A percentile compares a stretch with the other conserved stretches of the same genome.
Conservation (phyloP, 2,329 filamentous ascomycete genomes). For the Ascochyta lentis region DNA sequence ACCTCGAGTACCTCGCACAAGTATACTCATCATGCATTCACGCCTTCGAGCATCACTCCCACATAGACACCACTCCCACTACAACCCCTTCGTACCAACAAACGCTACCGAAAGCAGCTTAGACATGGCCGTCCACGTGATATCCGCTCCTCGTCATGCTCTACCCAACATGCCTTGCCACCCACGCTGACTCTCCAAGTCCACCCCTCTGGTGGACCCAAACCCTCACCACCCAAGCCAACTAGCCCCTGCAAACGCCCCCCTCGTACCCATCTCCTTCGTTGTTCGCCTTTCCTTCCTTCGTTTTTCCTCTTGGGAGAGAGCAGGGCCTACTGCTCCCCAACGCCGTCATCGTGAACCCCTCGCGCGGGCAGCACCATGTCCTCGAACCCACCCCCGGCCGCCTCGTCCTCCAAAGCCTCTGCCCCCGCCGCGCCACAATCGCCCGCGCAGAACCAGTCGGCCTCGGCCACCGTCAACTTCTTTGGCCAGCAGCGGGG, state of each 20-base stretch:
- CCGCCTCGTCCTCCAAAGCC: constrained; percentile 52
- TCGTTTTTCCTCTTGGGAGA: background rate
- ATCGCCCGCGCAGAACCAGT: constrained; percentile 54
- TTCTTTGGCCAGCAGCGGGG: constrained; percentile 53
- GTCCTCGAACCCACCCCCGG: constrained; percentile 54
- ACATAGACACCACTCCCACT: background rate
- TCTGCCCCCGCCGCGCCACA: constrained; percentile 45
- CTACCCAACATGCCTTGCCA: constrained; percentile 6
- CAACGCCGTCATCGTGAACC: constrained; percentile 32
- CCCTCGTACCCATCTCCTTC: constrained; percentile 1
- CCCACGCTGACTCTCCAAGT: constrained; percentile 37
- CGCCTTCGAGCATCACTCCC: background rate
- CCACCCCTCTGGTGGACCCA: constrained; percentile 42
- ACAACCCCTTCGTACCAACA: background rate
- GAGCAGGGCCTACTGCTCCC: background rate
- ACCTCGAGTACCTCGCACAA: background rate
- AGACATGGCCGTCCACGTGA: constrained; percentile 9
- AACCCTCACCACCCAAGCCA: constrained; percentile 22
- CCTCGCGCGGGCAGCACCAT: constrained; percentile 46
- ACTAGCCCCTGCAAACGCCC: background rate
- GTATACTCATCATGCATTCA: no score
- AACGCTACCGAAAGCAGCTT: background rate
- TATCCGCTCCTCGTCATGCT: constrained; percentile 3
- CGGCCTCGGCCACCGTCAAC: constrained; percentile 52
- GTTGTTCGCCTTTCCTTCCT: constrained; percentile 12